Evolutionary conservation across 2,329 filamentous ascomycete genomes (phyloP).

Genomic region (Neophaeococcomyces mojaviensis): DNA sequence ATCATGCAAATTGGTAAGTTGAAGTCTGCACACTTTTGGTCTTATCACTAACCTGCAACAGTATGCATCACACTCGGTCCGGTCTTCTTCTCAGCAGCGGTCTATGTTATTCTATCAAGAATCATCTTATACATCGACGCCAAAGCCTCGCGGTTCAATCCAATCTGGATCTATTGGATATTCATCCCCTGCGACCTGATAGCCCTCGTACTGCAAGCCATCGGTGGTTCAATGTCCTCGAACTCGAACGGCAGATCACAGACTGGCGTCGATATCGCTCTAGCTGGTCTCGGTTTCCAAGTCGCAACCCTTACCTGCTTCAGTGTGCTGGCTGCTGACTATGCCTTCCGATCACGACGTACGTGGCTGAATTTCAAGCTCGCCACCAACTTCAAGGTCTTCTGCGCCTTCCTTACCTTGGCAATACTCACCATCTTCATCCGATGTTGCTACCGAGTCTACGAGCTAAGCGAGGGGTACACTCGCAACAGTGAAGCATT

Average conservation of each 20-base stretch:
- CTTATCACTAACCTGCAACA: slow-evolving; percentile 21
- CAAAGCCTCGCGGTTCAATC: slow-evolving; percentile 34
- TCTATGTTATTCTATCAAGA: slow-evolving; percentile 56
- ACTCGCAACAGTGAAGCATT: slow-evolving; percentile 46
- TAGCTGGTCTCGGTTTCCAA: slow-evolving; percentile 37
- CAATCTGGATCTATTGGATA: slow-evolving; percentile 30
- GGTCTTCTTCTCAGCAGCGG: slow-evolving; percentile 54
- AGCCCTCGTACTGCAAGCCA: slow-evolving; percentile 35
- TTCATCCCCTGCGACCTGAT: slow-evolving; percentile 38
- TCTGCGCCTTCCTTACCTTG: slow-evolving; percentile 48
- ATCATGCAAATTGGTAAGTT: slow-evolving; percentile 56
- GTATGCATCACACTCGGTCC: slow-evolving; percentile 52
- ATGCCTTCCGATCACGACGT: slow-evolving; percentile 17
- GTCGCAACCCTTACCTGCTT: slow-evolving; percentile 33
- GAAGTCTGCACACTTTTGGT: background rate
- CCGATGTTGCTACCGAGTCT: slow-evolving; percentile 58
- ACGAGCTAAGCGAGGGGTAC: slow-evolving; percentile 49
- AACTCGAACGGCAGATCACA: slow-evolving; percentile 18
- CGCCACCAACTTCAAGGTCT: slow-evolving; percentile 43
- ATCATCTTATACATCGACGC: slow-evolving; percentile 34
- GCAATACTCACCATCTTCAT: slow-evolving; percentile 58
- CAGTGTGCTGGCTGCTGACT: slow-evolving; percentile 26
- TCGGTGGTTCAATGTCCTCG: slow-evolving; percentile 33
- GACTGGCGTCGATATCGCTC: slow-evolving; percentile 32
- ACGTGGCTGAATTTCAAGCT: slow-evolving; percentile 18